Percentiles rank a stretch among this genome's conserved stretches.
Evolutionary conservation across 345 rosid genomes (phyloP).

Genomic region (Salix arbutifolia): DNA sequence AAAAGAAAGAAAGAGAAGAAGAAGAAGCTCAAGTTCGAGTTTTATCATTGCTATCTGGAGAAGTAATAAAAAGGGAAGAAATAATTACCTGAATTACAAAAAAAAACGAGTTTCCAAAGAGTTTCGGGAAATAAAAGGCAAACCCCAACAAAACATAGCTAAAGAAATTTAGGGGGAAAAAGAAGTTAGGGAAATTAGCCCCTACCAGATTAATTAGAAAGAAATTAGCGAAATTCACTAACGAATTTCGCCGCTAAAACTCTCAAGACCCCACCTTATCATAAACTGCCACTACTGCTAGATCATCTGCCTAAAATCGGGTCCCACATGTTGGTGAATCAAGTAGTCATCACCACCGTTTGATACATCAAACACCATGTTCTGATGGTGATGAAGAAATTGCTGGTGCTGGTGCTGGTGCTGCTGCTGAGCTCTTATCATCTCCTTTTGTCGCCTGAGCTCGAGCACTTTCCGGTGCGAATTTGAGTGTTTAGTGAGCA

Average conservation of each 20-base stretch:
- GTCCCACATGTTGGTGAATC: constrained; percentile 83
- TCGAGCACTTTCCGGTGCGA: constrained; percentile 75
- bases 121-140: not conserved
- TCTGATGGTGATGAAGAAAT: constrained; percentile 45
- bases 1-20: too few species aligned
- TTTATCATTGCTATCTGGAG: too few species aligned
- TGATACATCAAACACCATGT: constrained; percentile 57
- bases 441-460: constrained; percentile 33
- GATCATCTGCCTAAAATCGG: constrained; percentile 75
- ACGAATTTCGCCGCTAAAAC: constrained; percentile 22
- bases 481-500: constrained; percentile 66
- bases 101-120: constrained; percentile 21
- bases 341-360: constrained; percentile 76
- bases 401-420: constrained; percentile 12
- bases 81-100: constrained; percentile 13
- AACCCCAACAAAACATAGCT: not conserved
- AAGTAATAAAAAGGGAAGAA: too few species aligned
- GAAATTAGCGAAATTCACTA: constrained; percentile 20
- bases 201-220: constrained; percentile 8
- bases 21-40: not conserved
- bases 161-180: constrained; percentile 2
- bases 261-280: not conserved
- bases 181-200: constrained; percentile 24
- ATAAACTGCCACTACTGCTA: constrained; percentile 20
- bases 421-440: constrained; percentile 8